These are phyloP conservation scores for Podila horticola DNA, from an alignment of 192 early-diverging fungal species.

Conservation along the genomic window DNA sequence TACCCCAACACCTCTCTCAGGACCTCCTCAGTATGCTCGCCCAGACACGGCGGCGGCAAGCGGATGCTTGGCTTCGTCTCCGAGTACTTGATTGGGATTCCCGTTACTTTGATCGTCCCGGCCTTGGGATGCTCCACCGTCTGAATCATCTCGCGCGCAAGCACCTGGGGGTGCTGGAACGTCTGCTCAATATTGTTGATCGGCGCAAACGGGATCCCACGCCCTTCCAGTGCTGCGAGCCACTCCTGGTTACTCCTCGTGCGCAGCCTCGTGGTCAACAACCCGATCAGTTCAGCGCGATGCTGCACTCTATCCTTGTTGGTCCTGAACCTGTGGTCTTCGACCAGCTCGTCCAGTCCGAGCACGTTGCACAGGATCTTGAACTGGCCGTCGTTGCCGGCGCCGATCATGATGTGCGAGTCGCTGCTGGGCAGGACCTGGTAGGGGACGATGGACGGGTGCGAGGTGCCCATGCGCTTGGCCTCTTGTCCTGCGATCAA, in stretches of 20 bases:
- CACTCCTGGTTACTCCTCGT: conserved; percentile 66
- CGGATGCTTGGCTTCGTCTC: conserved; percentile 71
- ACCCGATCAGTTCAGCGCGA: conserved; percentile 67
- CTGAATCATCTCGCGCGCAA: conserved; percentile 76
- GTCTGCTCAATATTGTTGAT: conserved; percentile 55
- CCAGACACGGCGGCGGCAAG: conserved; percentile 82
- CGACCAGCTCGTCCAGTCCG: conserved; percentile 55
- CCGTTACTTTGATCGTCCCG: conserved; percentile 80
- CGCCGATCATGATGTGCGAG: conserved; percentile 87
- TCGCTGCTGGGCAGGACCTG: conserved; percentile 83
- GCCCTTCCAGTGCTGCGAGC: conserved; percentile 69
- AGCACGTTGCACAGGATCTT: conserved; percentile 68
- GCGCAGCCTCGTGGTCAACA: conserved; percentile 65
- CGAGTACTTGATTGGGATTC: conserved; percentile 82
- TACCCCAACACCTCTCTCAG: conserved; percentile 75
- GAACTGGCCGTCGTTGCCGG: conserved; percentile 92
- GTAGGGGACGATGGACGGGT: conserved; percentile 95
- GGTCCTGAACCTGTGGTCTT: conserved; percentile 64
- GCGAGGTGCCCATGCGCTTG: conserved; percentile 85
- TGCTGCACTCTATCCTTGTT: conserved; percentile 82
- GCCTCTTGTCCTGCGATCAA: conserved; percentile 87
- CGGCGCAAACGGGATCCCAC: conserved; percentile 86
- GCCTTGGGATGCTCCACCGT: conserved; percentile 85
- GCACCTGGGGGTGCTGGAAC: conserved; percentile 73
- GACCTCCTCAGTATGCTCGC: conserved; percentile 90